Conservation (phyloP, 2,329 filamentous ascomycete genomes). For the Diaporthe destruens region DNA sequence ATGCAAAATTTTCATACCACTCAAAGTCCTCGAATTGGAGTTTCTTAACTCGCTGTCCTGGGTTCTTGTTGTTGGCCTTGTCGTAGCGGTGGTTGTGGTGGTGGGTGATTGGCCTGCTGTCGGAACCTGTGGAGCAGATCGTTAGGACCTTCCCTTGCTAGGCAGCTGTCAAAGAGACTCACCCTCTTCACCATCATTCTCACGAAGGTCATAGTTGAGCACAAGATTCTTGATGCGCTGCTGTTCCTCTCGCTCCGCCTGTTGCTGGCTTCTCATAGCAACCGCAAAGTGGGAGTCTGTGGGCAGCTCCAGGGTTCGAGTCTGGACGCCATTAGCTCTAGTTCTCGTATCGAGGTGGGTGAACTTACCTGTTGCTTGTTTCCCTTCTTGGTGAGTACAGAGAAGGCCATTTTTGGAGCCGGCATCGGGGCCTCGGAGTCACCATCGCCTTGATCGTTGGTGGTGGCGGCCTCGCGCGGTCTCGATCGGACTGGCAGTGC, state of each 20-base stretch:
- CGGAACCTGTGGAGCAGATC: conserved; percentile 56
- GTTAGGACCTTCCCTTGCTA: conserved; percentile 9
- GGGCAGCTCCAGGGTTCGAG: conserved; percentile 88
- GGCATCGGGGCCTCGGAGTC: conserved; percentile 46
- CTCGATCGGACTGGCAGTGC: conserved; percentile 88
- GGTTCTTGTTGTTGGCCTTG: conserved; percentile 68
- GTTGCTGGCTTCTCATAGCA: conserved; percentile 95
- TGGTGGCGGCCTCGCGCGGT: conserved; percentile 68
- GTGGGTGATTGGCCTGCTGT: conserved; percentile 60
- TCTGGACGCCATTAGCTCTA: conserved; percentile 63
- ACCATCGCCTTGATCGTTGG: conserved; percentile 53
- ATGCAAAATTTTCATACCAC: conserved; percentile 73
- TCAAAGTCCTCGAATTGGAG: conserved; percentile 97
- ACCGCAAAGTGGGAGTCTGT: conserved; percentile 95
- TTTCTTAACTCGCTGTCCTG: conserved; percentile 86
- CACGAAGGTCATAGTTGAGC: conserved; percentile 93
- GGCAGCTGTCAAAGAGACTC: conserved; percentile 51
- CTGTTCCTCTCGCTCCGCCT: conserved; percentile 95
- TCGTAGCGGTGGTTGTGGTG: conserved; percentile 68
- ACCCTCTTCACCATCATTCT: conserved; percentile 86
- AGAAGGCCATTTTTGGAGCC: conserved; percentile 92
- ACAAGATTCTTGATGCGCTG: conserved; percentile 98
- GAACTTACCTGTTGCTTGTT: conserved; percentile 87
- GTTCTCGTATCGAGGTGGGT: neutral
- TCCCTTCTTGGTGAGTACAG: conserved; percentile 92